phyloP scores from a whole-genome alignment of 305 asterid genomes.

The Coffea humblotiana region DNA sequence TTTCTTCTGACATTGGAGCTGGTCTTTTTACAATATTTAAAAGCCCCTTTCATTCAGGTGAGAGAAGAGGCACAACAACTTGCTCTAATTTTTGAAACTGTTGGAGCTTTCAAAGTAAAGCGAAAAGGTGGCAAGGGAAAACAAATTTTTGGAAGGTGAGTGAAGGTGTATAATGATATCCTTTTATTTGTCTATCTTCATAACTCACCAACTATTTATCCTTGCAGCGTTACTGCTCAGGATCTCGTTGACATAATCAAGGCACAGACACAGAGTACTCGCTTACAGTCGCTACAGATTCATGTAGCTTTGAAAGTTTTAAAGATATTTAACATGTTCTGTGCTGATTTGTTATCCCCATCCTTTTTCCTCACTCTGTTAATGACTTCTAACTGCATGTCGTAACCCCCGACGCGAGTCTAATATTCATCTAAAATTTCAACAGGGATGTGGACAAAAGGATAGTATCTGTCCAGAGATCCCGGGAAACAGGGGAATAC shows the following conservation, averaged over 20 bases:
- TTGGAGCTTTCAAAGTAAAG: constrained; percentile 97
- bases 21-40: not conserved
- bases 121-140: constrained; percentile 97
- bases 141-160: constrained; percentile 85
- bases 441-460: constrained; percentile 87
- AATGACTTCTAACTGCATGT: no score
- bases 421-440: constrained; percentile 4
- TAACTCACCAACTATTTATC: not conserved
- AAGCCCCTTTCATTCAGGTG: constrained; percentile 42
- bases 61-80: constrained; percentile 95
- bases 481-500: constrained; percentile 89
- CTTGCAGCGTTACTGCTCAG: constrained; percentile 82
- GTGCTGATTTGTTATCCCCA: not conserved
- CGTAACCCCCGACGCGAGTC: not conserved
- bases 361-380: no score
- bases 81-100: constrained; percentile 78
- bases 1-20: not conserved
- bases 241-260: constrained; percentile 97
- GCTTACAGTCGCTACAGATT: constrained; percentile 13
- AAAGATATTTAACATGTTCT: not conserved
- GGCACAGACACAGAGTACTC: constrained; percentile 85
- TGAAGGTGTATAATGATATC: constrained; percentile 1
- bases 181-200: not conserved
- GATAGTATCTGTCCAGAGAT: constrained; percentile 86
- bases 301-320: not conserved